phyloP scores from a whole-genome alignment of 495 filamentous ascomycete genomes.

The Penicillium alfredii region DNA sequence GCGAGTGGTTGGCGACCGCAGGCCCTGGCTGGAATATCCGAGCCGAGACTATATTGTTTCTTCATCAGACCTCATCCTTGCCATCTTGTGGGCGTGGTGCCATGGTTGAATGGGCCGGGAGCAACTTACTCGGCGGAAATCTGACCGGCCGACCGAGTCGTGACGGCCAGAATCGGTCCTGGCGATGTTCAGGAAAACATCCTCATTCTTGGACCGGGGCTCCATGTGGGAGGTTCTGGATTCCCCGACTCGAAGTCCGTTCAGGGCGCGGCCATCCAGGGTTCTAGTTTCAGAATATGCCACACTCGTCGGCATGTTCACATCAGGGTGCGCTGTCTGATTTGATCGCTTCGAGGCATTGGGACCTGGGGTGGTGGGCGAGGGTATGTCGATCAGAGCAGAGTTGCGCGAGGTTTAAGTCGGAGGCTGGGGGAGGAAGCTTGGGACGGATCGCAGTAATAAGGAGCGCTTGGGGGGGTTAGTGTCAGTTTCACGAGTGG shows the following conservation, averaged over 20 bases:
- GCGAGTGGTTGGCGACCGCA: slow-evolving; percentile 34
- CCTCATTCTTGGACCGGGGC: slow-evolving; percentile 45
- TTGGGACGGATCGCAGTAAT: slow-evolving; percentile 21
- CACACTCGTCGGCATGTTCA: slow-evolving; percentile 31
- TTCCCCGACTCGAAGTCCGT: too few relatives aligned
- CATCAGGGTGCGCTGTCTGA: slow-evolving; percentile 23
- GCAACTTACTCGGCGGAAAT: slow-evolving; percentile 46
- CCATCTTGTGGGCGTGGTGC: background rate
- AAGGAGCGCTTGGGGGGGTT: slow-evolving; percentile 14
- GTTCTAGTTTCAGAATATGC: slow-evolving; percentile 28
- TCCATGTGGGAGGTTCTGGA: too few relatives aligned
- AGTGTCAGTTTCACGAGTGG: slow-evolving; percentile 23
- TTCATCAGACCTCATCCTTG: slow-evolving; percentile 8
- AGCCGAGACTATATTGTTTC: slow-evolving; percentile 31
- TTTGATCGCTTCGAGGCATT: slow-evolving; percentile 31
- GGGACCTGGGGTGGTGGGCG: slow-evolving; percentile 11
- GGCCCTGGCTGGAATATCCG: slow-evolving; percentile 34
- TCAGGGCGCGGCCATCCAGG: slow-evolving; percentile 24
- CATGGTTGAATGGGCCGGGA: slow-evolving; percentile 1
- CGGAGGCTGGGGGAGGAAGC: slow-evolving; percentile 25
- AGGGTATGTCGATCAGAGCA: too few relatives aligned
- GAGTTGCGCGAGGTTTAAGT: background rate
- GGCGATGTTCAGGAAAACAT: slow-evolving; percentile 61
- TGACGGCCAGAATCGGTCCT: slow-evolving; percentile 45
- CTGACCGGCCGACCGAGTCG: slow-evolving; percentile 40